These are phyloP conservation scores for Suhomyces bokatorum DNA, from an alignment of 1,139 yeast genomes.

Conservation along the genomic window DNA sequence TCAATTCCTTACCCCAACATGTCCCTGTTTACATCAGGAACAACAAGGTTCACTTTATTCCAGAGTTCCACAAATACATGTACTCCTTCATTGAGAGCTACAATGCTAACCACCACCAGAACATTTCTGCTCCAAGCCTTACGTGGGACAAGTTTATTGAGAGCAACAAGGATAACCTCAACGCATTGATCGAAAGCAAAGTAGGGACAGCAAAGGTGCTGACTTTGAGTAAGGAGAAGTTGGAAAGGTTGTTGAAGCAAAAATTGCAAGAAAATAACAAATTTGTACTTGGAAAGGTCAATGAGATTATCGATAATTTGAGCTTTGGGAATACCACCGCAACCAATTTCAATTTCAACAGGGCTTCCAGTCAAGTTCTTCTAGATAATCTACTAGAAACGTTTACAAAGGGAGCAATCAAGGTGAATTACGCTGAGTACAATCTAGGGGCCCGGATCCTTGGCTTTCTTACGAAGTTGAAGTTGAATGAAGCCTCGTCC, in stretches of 20 bases:
- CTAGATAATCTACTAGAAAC: conserved; percentile 30
- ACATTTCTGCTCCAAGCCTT: not conserved
- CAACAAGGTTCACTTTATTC: conserved; percentile 38
- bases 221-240: conserved; percentile 21
- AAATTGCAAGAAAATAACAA: conserved; percentile 28
- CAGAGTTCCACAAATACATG: conserved; percentile 43
- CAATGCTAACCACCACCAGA: conserved; percentile 15
- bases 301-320: conserved; percentile 30
- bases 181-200: conserved; percentile 18
- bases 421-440: conserved; percentile 45
- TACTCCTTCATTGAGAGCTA: conserved; percentile 37
- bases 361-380: conserved; percentile 15
- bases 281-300: conserved; percentile 27
- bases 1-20: conserved; percentile 28
- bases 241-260: conserved; percentile 25
- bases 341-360: conserved; percentile 3
- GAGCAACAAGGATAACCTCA: conserved; percentile 22
- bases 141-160: conserved; percentile 28
- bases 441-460: conserved; percentile 41
- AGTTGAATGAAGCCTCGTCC: conserved; percentile 8
- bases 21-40: conserved; percentile 38
- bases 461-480: conserved; percentile 39
- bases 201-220: conserved; percentile 11
- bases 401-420: conserved; percentile 38
- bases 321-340: conserved; percentile 10